Conservation (phyloP, 2,329 filamentous ascomycete genomes). For the Fusarium devonianum region DNA sequence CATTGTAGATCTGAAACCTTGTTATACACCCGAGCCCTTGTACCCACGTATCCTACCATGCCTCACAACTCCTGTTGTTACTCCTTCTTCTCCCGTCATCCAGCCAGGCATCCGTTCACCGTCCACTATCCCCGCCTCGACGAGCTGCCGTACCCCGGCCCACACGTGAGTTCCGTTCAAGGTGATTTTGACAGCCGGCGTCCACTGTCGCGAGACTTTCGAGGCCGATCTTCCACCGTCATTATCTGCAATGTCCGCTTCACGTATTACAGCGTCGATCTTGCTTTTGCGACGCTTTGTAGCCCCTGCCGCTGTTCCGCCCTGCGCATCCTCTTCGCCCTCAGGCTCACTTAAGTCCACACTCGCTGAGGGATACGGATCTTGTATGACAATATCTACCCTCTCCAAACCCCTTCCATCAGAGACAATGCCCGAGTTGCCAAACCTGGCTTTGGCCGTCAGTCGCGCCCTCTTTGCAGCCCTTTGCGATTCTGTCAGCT, state of each 20-base stretch:
- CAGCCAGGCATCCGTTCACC: constrained; percentile 83
- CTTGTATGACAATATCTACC: constrained; percentile 66
- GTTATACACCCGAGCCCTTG: constrained; percentile 62
- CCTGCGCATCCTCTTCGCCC: constrained; percentile 28
- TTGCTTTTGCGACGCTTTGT: constrained; percentile 43
- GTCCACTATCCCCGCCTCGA: constrained; percentile 78
- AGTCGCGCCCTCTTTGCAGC: constrained; percentile 65
- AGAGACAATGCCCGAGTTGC: constrained; percentile 60
- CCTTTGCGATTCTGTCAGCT: constrained; percentile 42
- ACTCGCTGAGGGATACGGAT: constrained; percentile 56
- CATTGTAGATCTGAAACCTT: constrained; percentile 24
- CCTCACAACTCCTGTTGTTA: constrained; percentile 75
- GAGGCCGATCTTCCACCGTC: constrained; percentile 39
- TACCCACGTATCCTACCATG: constrained; percentile 69
- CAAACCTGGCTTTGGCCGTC: constrained; percentile 75
- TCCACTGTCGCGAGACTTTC: constrained; percentile 43
- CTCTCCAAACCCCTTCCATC: constrained; percentile 69
- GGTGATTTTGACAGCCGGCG: constrained; percentile 61
- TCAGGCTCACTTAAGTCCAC: constrained; percentile 36
- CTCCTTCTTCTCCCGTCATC: constrained; percentile 88
- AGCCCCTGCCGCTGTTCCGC: constrained; percentile 13
- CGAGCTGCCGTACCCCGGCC: constrained; percentile 77
- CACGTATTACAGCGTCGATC: constrained; percentile 47
- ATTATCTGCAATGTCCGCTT: constrained; percentile 35
- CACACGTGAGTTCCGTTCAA: constrained; percentile 83